Conservation (phyloP, 1,139 yeast genomes). For the Debaryomyces sp. region DNA sequence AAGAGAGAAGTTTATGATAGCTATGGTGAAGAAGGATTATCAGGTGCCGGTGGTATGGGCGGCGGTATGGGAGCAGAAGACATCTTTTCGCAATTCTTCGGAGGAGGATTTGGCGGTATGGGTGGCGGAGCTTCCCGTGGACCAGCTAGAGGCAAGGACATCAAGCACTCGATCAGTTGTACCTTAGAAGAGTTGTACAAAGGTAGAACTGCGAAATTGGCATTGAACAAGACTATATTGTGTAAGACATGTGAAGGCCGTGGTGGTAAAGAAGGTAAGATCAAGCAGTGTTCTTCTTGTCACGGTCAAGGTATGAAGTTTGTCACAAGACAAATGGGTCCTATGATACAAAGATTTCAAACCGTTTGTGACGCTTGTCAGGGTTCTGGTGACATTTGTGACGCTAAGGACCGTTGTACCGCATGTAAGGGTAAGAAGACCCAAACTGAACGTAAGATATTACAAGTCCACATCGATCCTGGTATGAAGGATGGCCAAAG, state of each 20-base stretch:
- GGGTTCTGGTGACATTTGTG: conserved; percentile 90
- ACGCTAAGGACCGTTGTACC: conserved; percentile 88
- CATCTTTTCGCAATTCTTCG: conserved; percentile 91
- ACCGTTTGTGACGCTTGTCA: conserved; percentile 90
- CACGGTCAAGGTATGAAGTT: conserved; percentile 89
- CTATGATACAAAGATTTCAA: conserved; percentile 98
- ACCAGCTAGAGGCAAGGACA: conserved; percentile 87
- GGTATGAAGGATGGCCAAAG: conserved; percentile 97
- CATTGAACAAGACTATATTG: conserved; percentile 86
- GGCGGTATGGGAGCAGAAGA: conserved; percentile 85
- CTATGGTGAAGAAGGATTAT: conserved; percentile 91
- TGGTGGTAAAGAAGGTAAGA: conserved; percentile 94
- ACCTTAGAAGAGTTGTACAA: conserved; percentile 91
- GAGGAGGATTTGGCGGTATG: conserved; percentile 55
- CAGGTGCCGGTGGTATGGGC: conserved; percentile 70
- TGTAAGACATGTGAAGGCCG: conserved; percentile 91
- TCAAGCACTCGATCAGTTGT: conserved; percentile 84
- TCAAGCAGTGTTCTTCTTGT: conserved; percentile 85
- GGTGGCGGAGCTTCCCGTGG: conserved; percentile 70
- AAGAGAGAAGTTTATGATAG: conserved; percentile 89
- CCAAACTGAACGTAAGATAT: conserved; percentile 82
- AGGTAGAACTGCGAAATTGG: conserved; percentile 93
- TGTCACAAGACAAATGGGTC: conserved; percentile 98
- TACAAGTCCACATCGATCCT: conserved; percentile 93
- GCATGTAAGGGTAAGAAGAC: conserved; percentile 90